phyloP scores from a whole-genome alignment of 148 eudicot species.

The Bassia scoparia region DNA sequence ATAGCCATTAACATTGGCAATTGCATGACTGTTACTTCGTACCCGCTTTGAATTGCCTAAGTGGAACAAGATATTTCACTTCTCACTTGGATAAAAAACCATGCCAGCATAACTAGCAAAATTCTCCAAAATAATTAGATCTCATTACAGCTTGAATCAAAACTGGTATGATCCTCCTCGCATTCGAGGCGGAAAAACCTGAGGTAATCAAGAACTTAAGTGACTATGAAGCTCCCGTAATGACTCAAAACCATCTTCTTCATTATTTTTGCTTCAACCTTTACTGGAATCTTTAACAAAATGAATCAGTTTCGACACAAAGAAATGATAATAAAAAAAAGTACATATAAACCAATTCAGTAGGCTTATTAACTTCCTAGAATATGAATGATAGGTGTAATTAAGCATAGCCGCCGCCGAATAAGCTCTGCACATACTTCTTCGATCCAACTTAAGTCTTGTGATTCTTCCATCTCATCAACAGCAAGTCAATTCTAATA shows the following conservation, averaged over 20 bases:
- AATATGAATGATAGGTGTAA: background rate
- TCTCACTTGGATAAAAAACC: no score
- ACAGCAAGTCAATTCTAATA: slow-evolving; percentile 85
- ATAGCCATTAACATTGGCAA: no score
- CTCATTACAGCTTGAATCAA: slow-evolving; percentile 12
- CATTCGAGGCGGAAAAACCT: slow-evolving; percentile 14
- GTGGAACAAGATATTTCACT: no score
- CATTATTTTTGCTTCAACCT: slow-evolving; percentile 4
- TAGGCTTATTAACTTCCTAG: background rate
- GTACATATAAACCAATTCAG: slow-evolving; percentile 17
- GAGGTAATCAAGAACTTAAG: background rate
- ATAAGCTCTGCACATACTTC: background rate
- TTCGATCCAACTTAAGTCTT: slow-evolving; percentile 33
- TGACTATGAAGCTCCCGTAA: background rate
- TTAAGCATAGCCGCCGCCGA: background rate
- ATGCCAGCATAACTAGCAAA: no score
- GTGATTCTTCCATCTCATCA: slow-evolving; percentile 88
- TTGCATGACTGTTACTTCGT: no score
- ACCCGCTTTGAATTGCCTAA: no score
- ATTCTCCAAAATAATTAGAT: no score
- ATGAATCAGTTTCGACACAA: slow-evolving; percentile 6
- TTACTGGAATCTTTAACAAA: background rate
- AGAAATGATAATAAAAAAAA: background rate
- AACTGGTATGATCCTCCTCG: background rate
- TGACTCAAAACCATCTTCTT: slow-evolving; percentile 4